Base-by-base conservation (phyloP, 2,329 filamentous ascomycete genomes). In the Aspergillus amoenus region DNA sequence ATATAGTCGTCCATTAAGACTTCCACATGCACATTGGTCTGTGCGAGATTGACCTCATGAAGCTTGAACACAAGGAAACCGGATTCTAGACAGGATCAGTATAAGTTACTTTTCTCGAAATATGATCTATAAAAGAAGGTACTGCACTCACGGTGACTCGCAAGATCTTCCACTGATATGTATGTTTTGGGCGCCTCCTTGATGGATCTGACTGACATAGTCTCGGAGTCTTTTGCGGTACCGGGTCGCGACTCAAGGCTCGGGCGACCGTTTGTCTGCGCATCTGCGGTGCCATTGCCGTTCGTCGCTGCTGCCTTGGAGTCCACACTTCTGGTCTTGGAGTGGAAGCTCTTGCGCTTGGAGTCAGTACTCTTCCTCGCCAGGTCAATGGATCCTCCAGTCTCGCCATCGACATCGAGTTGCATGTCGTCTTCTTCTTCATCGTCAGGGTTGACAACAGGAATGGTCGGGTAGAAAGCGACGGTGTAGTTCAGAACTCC, bases 21-120 rank as follows among this genome's bases (percentile, higher is more conserved):
- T 73, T 99, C 92, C 21, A 99, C 80, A 60, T 91, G 88, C 30
- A 86, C 88, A 64, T 93, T 84, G 52, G 81, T 84, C 62, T 89
- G 86, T 0, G 90, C 84, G 70, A 99, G 83, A 55, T 97, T 89
- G 22, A 88, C 92, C 60, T 97, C 93, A 71, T 97, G 85, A 56
- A 99, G 84, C 70, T 93, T 93, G 83, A 99, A 97, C 55, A 99
- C 90, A 61, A 99, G 82, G 56, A 99, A 83, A 62, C 94, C 94
- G 56, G 90, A 94, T 78, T 97, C 92, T 87, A 61, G 42, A 52
- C n/a, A 41, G 13, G 15, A 42, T 65, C 81, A 69, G 24, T 24
- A 12, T 30, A 30, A 30, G 27, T 9, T 30, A 30, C 27, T 11
- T 9, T 30, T 30, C 27, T 30, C 3, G 8, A 30, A 11, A 11